Evolutionary conservation across 2,329 filamentous ascomycete species (phyloP), one percentile per base, ranked within the genome.

Genomic region (Cucurbitaria berberidis): DNA sequence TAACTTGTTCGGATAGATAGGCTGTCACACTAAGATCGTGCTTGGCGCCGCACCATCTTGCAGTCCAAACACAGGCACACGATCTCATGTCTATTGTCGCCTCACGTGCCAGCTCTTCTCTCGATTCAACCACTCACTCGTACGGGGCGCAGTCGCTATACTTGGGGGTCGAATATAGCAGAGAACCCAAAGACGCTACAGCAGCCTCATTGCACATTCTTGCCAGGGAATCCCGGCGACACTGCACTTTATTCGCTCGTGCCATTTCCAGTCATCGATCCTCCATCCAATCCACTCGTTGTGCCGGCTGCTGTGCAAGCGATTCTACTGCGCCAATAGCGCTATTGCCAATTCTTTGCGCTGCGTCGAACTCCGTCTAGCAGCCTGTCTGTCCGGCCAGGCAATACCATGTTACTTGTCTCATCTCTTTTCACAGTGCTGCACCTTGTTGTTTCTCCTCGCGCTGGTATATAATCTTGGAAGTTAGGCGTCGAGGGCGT

Each of bases 391-490:
- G 50, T 43, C 41, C 27, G 21, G 39, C 47, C 56, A 60, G 62
- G 56, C 53, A 55, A 26, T 54, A 62, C 57, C 30, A 67, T 66
- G 64, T 57, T 45, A 55, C 40, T 22, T 29, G 26, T 48, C 38
- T 51, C 32, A n/a, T 40, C 34, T 43, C 32, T 40, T n/a, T 44
- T 44, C 52, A 45, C 36, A 59, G 46, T 57, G 45, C 38, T n/a
- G n/a, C n/a, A n/a, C n/a, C 45, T 54, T 24, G 22, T 48, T 45
- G n/a, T 40, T 34, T 19, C 22, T 49, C 27, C 45, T 21, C 39
- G 36, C 50, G 15, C 50, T 55, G 36, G 50, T 39, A n/a, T n/a
- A n/a, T n/a, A n/a, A n/a, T n/a, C n/a, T n/a, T n/a, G n/a, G n/a
- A n/a, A n/a, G 30, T 58, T 30, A 54, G 40, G 39, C 48, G 38